A percentile compares a stretch with the other conserved stretches of the same genome.
Evolutionary conservation across 2,329 filamentous ascomycete genomes (phyloP).

Genomic region (Nemania diffusa): DNA sequence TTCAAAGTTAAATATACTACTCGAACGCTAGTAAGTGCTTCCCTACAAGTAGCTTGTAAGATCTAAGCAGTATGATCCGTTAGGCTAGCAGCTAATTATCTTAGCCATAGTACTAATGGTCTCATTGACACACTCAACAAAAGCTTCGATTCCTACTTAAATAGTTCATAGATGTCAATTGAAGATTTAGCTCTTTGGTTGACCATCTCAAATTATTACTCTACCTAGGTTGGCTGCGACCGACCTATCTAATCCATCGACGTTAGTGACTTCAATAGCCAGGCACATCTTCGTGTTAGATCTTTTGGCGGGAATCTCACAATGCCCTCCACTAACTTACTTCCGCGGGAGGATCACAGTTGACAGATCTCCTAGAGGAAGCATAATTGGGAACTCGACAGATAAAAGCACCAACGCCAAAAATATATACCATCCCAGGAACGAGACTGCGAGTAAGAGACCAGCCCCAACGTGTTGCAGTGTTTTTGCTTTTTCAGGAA

Average conservation of each 20-base stretch:
- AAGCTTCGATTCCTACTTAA: background rate
- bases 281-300: background rate
- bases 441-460: conserved; percentile 11
- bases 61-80: too few relatives aligned
- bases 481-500: background rate
- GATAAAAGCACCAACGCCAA: conserved; percentile 1
- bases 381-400: conserved; percentile 15
- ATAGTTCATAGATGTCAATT: too few relatives aligned
- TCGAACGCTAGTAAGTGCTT: too few relatives aligned
- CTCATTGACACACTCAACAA: background rate
- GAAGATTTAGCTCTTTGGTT: background rate
- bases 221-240: too few relatives aligned
- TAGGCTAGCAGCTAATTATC: background rate
- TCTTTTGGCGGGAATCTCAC: background rate
- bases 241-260: too few relatives aligned
- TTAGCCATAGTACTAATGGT: too few relatives aligned
- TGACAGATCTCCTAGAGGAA: conserved; percentile 19
- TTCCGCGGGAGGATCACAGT: conserved; percentile 6
- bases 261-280: background rate
- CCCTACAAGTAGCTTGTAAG: too few relatives aligned
- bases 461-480: conserved; percentile 18
- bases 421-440: conserved; percentile 21
- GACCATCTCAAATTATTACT: too few relatives aligned
- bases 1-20: too few relatives aligned
- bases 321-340: background rate